Base-by-base conservation (phyloP, 441 rosid genomes). In the Francoa sonchifolia region DNA sequence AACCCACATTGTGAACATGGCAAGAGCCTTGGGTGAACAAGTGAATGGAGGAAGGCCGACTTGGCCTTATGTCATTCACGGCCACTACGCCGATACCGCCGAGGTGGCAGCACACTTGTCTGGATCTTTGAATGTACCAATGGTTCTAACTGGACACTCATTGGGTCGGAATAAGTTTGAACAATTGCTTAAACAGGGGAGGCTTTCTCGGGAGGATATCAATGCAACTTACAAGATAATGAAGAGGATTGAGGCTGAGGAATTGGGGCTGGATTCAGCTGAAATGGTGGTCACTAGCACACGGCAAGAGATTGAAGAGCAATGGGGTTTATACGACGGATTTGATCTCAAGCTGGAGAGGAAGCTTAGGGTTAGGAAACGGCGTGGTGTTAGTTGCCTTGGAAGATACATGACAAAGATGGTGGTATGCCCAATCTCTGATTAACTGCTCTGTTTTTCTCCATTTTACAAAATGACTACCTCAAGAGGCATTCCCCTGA, bases 301-400 rank as follows among this genome's bases (percentile, higher is more conserved):
- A 2, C 71, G 72, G 52, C 90, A 76, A 58, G 90, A 79, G 73
- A 76, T 76, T 14, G 82, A 76, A 48, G 79, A 71, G 42, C 84
- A 79, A 43, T 79, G 84, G 90, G 84, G 84, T 10, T 53, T 79
- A 49, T 79, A 79, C 11, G 84, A 79, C n/a, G 84, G 84, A 32
- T 79, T 79, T 31, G 90, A 79, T 60, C 52, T 62, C 40, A 72
- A 71, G 59, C 53, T 79, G 68, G 90, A 79, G 63, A 53, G 84
- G 53, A 73, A 79, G 57, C 79, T 79, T 17, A 54, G 84, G 57
- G 76, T 72, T 39, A 63, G 82, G 47, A 73, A 58, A 60, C 65
- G 76, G 4, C 69, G 79, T 18, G 77, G 82, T 19, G 90, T 79
- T 9, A 79, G 77, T 56, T 76, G 90, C 66, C 59, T 65, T 0